Evolutionary conservation across 2,329 filamentous ascomycete species (phyloP).

Genomic region (Chaetomium sp.): DNA sequence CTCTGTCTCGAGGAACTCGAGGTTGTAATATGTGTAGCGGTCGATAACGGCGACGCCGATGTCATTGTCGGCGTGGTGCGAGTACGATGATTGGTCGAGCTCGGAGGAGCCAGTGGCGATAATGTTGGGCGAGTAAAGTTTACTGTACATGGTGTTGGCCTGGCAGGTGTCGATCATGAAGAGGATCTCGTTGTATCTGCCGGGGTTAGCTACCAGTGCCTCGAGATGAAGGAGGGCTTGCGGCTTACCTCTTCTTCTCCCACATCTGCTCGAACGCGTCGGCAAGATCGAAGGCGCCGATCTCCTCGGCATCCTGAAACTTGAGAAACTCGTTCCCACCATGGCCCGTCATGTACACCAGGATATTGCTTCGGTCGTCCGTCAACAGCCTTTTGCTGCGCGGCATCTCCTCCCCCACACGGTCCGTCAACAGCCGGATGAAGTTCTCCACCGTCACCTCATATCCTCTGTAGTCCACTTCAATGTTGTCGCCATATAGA

Average conservation of each 20-base stretch:
- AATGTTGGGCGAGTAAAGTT: conserved; percentile 97
- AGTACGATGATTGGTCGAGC: conserved; percentile 95
- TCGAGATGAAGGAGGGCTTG: too few species aligned
- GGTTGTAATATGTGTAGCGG: conserved; percentile 96
- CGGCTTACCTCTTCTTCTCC: conserved; percentile 87
- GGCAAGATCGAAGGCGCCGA: conserved; percentile 91
- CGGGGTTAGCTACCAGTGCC: neutral
- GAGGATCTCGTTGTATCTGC: conserved; percentile 88
- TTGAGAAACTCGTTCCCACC: conserved; percentile 98
- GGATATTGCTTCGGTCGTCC: conserved; percentile 92
- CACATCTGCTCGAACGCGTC: conserved; percentile 99
- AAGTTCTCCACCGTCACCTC: conserved; percentile 99
- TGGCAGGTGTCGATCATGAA: conserved; percentile 99
- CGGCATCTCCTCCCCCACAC: conserved; percentile 91
- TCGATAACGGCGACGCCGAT: conserved; percentile 98
- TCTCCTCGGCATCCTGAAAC: conserved; percentile 97
- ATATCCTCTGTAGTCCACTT: conserved; percentile 97
- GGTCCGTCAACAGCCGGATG: conserved; percentile 90
- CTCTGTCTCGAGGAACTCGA: conserved; percentile 92
- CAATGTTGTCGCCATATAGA: conserved; percentile 97
- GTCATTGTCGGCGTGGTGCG: conserved; percentile 96
- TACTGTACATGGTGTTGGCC: conserved; percentile 98
- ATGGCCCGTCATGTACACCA: conserved; percentile 99
- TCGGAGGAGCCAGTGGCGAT: conserved; percentile 96
- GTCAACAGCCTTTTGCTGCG: conserved; percentile 91